phyloP scores from a whole-genome alignment of 1,139 yeast genomes.

The Keqinozyma sinolaborantium region DNA sequence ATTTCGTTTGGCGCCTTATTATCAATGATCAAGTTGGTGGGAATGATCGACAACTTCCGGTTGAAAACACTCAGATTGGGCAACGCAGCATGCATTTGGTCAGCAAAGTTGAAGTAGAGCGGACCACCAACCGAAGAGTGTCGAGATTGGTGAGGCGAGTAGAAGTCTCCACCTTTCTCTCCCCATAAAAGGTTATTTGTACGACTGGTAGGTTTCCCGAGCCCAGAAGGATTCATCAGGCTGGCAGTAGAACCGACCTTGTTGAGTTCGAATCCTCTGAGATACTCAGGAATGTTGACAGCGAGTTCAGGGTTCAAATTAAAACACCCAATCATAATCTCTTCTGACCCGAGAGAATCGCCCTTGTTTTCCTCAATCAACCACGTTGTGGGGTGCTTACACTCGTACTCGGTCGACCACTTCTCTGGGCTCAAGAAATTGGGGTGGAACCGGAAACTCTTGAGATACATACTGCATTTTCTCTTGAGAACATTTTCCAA shows the following conservation, averaged over 20 bases:
- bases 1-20: slow-evolving; percentile 12
- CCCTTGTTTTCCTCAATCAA: slow-evolving; percentile 17
- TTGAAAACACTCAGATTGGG: slow-evolving; percentile 11
- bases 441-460: slow-evolving; percentile 45
- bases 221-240: not conserved
- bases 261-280: not conserved
- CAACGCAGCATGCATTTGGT: not conserved
- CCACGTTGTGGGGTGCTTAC: slow-evolving; percentile 36
- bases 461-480: slow-evolving; percentile 11
- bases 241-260: not conserved
- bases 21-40: slow-evolving; percentile 23
- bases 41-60: slow-evolving; percentile 25
- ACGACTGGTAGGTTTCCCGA: too few relatives aligned
- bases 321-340: slow-evolving; percentile 31
- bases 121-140: slow-evolving; percentile 28
- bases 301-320: slow-evolving; percentile 15
- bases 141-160: slow-evolving; percentile 12
- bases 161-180: not conserved
- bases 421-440: slow-evolving; percentile 29
- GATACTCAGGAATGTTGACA: not conserved
- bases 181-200: not conserved
- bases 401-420: slow-evolving; percentile 35
- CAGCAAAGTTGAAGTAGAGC: slow-evolving; percentile 14
- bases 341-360: slow-evolving; percentile 24
- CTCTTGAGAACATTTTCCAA: slow-evolving; percentile 1